phyloP scores from a whole-genome alignment of 768 basidiomycete genomes.

The Xerocomus potaroensis region DNA sequence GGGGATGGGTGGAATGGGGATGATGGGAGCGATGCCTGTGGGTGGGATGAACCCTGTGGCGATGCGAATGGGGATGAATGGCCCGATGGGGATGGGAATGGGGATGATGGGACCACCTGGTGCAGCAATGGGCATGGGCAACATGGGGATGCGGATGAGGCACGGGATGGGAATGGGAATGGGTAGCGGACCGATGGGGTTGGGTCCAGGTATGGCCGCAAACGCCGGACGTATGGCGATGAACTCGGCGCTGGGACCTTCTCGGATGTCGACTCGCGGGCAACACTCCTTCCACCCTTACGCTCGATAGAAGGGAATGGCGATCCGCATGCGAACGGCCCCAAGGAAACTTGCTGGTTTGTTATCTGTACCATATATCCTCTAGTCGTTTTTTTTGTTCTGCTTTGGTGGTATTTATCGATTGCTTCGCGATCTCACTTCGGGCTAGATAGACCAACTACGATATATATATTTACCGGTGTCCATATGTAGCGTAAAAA shows the following conservation, averaged over 20 bases:
- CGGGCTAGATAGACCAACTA: neutral
- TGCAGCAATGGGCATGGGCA: slow-evolving; percentile 17
- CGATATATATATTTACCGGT: slow-evolving; percentile 7
- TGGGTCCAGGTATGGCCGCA: slow-evolving; percentile 26
- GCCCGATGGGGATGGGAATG: slow-evolving; percentile 40
- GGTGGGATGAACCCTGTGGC: slow-evolving; percentile 31
- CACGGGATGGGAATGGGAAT: slow-evolving; percentile 39
- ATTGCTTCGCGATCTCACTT: too few relatives aligned
- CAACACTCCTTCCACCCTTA: slow-evolving; percentile 67
- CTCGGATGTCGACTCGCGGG: slow-evolving; percentile 46
- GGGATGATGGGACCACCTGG: slow-evolving; percentile 32
- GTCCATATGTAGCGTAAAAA: slow-evolving; percentile 8
- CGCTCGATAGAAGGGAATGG: slow-evolving; percentile 40
- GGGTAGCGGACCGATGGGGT: slow-evolving; percentile 37
- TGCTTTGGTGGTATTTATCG: slow-evolving; percentile 16
- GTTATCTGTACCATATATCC: slow-evolving; percentile 31
- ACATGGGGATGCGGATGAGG: slow-evolving; percentile 35
- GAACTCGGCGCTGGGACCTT: slow-evolving; percentile 44
- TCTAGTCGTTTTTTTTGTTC: slow-evolving; percentile 15
- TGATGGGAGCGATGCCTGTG: slow-evolving; percentile 33
- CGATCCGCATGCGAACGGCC: neutral
- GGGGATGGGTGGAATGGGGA: slow-evolving; percentile 33
- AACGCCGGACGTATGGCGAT: slow-evolving; percentile 39
- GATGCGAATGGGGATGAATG: slow-evolving; percentile 33
- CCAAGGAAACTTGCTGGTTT: neutral